Percentiles rank a stretch among this genome's conserved stretches.
Evolutionary conservation across 2,329 filamentous ascomycete species (phyloP).

Genomic region (Rhexocercosporidium sp.): DNA sequence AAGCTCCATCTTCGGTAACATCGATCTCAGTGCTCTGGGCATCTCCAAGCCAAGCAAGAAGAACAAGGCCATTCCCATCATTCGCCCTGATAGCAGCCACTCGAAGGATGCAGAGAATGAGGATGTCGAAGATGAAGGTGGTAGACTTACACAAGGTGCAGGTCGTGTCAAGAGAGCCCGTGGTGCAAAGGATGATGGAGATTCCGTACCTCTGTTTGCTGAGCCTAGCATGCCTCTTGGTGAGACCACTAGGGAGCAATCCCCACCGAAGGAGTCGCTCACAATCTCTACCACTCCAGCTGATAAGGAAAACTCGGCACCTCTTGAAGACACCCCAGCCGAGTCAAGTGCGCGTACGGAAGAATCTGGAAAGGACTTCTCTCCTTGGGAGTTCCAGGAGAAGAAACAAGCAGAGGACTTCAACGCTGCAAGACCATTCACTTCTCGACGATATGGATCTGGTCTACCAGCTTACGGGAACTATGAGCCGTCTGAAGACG

Average conservation of each 20-base stretch:
- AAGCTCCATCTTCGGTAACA: conserved; percentile 71
- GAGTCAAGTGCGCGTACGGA: conserved; percentile 52
- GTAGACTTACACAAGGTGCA: conserved; percentile 65
- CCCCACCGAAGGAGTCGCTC: conserved; percentile 36
- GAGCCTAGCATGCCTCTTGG: conserved; percentile 51
- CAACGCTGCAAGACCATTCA: conserved; percentile 42
- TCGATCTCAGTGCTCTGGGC: conserved; percentile 66
- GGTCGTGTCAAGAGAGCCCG: conserved; percentile 78
- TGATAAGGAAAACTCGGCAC: conserved; percentile 42
- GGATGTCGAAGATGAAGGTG: conserved; percentile 60
- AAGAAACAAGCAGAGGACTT: conserved; percentile 46
- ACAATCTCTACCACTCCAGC: conserved; percentile 23
- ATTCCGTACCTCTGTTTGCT: conserved; percentile 79
- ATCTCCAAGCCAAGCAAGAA: conserved; percentile 70
- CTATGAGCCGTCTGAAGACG: conserved; percentile 40
- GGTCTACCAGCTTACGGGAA: conserved; percentile 37
- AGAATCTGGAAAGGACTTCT: conserved; percentile 58
- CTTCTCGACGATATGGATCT: conserved; percentile 35
- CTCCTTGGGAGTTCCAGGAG: conserved; percentile 65
- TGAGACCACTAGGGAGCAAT: conserved; percentile 41
- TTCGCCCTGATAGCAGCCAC: conserved; percentile 64
- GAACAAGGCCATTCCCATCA: conserved; percentile 84
- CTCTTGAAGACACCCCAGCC: conserved; percentile 25
- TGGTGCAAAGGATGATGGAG: conserved; percentile 66
- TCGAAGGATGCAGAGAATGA: conserved; percentile 46